A percentile compares a stretch with the other conserved stretches of the same genome.
Evolutionary conservation across 139 green algal genomes (phyloP).

Genomic region (Dunaliella primolecta): DNA sequence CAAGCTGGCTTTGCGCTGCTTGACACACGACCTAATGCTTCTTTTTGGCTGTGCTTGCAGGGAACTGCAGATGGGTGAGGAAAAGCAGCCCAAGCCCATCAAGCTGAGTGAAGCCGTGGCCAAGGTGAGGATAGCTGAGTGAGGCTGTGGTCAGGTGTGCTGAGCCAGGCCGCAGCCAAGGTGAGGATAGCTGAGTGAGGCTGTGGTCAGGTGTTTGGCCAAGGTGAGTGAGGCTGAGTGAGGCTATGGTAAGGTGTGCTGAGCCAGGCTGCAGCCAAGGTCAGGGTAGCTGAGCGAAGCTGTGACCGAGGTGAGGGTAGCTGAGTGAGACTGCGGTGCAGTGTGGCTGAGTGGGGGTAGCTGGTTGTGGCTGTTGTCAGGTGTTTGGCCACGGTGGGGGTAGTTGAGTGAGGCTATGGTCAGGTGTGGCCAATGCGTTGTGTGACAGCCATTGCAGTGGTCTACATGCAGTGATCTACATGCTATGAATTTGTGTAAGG

Average conservation of each 20-base stretch:
- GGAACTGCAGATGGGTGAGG: constrained; percentile 79
- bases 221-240: constrained; percentile 9
- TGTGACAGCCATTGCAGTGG: too few species aligned
- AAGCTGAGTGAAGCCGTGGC: constrained; percentile 80
- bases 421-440: not conserved
- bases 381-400: constrained; percentile 46
- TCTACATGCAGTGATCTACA: too few species aligned
- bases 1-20: too few species aligned
- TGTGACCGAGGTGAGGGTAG: constrained; percentile 42
- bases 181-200: constrained; percentile 7
- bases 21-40: too few species aligned
- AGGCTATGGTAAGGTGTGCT: too few species aligned
- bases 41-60: too few species aligned
- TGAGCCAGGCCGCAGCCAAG: constrained; percentile 76
- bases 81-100: constrained; percentile 81
- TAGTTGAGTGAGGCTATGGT: not conserved
- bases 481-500: too few species aligned
- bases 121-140: constrained; percentile 4
- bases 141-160: constrained; percentile 13
- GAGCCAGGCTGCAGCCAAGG: constrained; percentile 69
- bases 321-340: too few species aligned
- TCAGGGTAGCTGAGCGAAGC: constrained; percentile 77
- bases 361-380: too few species aligned
- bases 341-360: constrained; percentile 53
- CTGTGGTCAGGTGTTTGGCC: constrained; percentile 54